Percentiles rank a stretch among this genome's conserved stretches.
Evolutionary conservation across 768 basidiomycete genomes (phyloP).

Genomic region (Mycena floridula): DNA sequence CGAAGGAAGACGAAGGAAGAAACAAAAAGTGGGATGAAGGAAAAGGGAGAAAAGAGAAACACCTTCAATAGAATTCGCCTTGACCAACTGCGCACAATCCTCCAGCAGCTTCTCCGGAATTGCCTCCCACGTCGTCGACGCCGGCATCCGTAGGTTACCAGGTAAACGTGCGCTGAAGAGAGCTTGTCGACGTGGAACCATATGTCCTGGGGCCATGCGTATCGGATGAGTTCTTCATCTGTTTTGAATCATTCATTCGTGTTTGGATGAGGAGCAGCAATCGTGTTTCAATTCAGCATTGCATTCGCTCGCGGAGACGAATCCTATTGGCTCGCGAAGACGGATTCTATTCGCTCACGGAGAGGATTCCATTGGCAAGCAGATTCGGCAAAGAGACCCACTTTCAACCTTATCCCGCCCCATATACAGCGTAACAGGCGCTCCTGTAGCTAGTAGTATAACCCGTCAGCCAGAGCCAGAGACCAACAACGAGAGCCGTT

Average conservation of each 20-base stretch:
- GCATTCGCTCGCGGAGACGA: background rate
- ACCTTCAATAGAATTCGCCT: constrained; percentile 98
- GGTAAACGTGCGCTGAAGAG: constrained; percentile 93
- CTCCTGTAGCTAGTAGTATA: constrained; percentile 51
- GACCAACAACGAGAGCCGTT: too few relatives aligned
- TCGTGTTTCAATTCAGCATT: background rate
- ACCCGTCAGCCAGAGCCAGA: too few relatives aligned
- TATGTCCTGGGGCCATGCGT: constrained; percentile 82
- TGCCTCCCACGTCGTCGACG: constrained; percentile 79
- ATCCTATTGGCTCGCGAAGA: background rate
- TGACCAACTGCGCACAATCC: constrained; percentile 93
- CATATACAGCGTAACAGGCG: constrained; percentile 81
- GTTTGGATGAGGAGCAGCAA: background rate
- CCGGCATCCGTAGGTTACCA: constrained; percentile 93
- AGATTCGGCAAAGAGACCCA: too few relatives aligned
- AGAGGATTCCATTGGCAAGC: too few relatives aligned
- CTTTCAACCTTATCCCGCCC: constrained; percentile 96
- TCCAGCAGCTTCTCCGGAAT: constrained; percentile 72
- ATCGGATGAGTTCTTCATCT: constrained; percentile 96
- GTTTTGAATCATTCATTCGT: too few relatives aligned
- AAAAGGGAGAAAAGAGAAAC: constrained; percentile 5
- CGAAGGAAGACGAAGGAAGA: too few relatives aligned
- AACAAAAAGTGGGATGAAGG: background rate
- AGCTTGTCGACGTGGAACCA: constrained; percentile 99
- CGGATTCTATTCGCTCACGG: too few relatives aligned